phyloP scores from a whole-genome alignment of 164 flowering plant species.

The Berberis vulgaris region DNA sequence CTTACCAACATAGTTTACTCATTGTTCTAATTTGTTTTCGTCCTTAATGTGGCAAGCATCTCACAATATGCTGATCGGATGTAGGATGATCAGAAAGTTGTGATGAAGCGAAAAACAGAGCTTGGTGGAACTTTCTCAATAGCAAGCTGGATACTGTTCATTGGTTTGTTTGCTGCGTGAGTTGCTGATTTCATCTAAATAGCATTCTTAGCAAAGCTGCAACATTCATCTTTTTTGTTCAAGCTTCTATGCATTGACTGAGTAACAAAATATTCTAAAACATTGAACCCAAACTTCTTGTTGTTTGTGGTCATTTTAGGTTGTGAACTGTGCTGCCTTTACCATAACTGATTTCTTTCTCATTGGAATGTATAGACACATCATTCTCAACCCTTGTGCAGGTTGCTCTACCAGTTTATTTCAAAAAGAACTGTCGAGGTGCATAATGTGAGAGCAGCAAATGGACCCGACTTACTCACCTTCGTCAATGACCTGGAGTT shows the following conservation, averaged over 20 bases:
- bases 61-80: constrained; percentile 1
- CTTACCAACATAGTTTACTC: too few relatives aligned
- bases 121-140: constrained; percentile 91
- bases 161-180: constrained; percentile 88
- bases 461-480: constrained; percentile 66
- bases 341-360: background rate
- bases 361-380: constrained; percentile 13
- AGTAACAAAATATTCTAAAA: background rate
- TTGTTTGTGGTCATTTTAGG: constrained; percentile 1
- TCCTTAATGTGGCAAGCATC: too few relatives aligned
- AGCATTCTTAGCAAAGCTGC: background rate
- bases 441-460: constrained; percentile 68
- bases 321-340: too few relatives aligned
- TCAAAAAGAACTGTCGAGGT: constrained; percentile 75
- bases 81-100: constrained; percentile 78
- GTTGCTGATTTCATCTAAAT: constrained; percentile 18
- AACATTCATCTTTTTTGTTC: too few relatives aligned
- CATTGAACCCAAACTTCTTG: background rate
- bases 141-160: constrained; percentile 82
- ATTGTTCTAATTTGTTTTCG: too few relatives aligned
- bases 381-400: constrained; percentile 27
- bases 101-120: constrained; percentile 85
- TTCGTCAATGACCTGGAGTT: constrained; percentile 84
- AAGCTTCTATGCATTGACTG: background rate
- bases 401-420: constrained; percentile 86